Evolutionary conservation across 352 stramenopile genomes (phyloP).

Genomic region (Sclerospora graminicola): DNA sequence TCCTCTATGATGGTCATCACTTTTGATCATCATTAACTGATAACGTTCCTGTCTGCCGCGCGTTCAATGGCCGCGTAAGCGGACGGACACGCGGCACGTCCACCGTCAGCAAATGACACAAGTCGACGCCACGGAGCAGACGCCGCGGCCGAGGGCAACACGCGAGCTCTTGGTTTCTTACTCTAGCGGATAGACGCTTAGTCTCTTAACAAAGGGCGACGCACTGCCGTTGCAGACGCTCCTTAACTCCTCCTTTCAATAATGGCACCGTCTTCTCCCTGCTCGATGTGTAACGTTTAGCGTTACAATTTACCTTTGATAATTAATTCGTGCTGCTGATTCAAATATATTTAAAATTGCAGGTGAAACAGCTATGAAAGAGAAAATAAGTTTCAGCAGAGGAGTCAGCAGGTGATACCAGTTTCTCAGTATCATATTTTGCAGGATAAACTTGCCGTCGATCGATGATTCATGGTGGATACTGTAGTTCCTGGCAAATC

Average conservation of each 20-base stretch:
- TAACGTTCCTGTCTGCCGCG: constrained; percentile 1
- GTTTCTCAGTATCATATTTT: no score
- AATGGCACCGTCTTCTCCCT: constrained; percentile 6
- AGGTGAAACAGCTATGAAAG: no score
- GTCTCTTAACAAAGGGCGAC: constrained; percentile 3
- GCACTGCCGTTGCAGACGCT: constrained; percentile 1
- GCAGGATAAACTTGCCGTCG: no score
- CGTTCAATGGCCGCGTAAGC: constrained; percentile 6
- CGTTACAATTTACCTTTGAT: not conserved
- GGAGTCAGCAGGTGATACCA: no score
- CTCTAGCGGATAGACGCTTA: not conserved
- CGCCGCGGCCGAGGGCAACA: constrained; percentile 8
- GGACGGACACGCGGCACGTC: constrained; percentile 13
- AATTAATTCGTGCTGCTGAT: not conserved
- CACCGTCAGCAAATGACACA: constrained; percentile 5
- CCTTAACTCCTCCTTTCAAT: constrained; percentile 12
- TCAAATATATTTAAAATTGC: not conserved
- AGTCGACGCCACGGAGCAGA: constrained; percentile 8
- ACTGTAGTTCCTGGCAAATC: not conserved
- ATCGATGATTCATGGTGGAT: no score
- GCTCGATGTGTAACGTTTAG: constrained; percentile 9
- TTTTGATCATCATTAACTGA: constrained; percentile 10
- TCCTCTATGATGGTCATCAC: constrained; percentile 4
- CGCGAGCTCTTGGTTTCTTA: not conserved
- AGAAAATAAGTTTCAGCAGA: no score